Conservation (phyloP, 1,139 yeast genomes). For the Protomyces gravidus region DNA sequence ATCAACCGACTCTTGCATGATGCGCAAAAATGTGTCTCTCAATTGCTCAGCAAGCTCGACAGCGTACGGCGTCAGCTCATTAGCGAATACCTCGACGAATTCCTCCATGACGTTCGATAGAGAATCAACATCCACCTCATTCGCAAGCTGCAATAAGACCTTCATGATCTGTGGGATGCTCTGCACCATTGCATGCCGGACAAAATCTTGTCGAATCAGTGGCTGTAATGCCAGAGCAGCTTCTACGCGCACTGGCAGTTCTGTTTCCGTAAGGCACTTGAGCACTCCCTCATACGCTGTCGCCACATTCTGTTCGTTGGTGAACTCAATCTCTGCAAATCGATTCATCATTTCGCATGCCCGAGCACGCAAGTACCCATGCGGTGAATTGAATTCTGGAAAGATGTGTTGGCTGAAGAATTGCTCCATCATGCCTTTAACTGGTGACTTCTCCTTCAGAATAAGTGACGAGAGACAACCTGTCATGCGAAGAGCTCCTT, state of each 20-base stretch:
- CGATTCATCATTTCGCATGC: conserved; percentile 73
- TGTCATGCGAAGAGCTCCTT: conserved; percentile 73
- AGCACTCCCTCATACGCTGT: conserved; percentile 64
- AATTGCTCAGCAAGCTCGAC: conserved; percentile 75
- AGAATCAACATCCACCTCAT: conserved; percentile 81
- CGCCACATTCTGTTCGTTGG: conserved; percentile 47
- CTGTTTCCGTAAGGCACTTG: conserved; percentile 51
- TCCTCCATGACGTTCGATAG: conserved; percentile 92
- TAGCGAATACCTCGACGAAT: conserved; percentile 82
- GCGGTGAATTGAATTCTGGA: conserved; percentile 64
- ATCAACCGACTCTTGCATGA: conserved; percentile 65
- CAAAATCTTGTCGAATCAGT: conserved; percentile 59
- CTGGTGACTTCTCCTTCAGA: conserved; percentile 55
- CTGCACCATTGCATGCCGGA: conserved; percentile 61
- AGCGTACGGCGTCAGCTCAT: conserved; percentile 90
- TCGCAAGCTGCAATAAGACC: conserved; percentile 65
- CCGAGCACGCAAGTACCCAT: conserved; percentile 76
- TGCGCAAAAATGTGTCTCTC: conserved; percentile 71
- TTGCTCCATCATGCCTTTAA: conserved; percentile 60
- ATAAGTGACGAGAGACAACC: conserved; percentile 67
- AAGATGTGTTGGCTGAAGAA: conserved; percentile 61
- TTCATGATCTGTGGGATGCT: conserved; percentile 81
- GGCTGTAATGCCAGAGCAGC: conserved; percentile 85
- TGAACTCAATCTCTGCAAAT: conserved; percentile 61
- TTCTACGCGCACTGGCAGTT: conserved; percentile 75